Conservation (phyloP, 306 rosid species). For the Sesbania bispinosa region DNA sequence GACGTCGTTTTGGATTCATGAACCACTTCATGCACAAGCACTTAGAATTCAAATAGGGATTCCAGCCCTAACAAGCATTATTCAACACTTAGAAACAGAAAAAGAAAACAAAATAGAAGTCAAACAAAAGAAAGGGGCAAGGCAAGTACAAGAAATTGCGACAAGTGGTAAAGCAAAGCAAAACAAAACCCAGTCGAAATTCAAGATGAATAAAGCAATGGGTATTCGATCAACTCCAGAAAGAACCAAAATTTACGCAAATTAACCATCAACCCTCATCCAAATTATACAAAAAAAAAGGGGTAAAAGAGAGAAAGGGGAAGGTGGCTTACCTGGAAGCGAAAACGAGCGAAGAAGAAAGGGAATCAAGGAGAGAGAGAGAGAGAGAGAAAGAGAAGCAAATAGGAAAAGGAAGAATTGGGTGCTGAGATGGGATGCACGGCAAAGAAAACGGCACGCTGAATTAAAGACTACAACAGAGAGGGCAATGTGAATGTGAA, state of each 20-base stretch:
- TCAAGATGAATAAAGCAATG: conserved; percentile 18
- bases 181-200: conserved; percentile 31
- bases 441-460: conserved; percentile 10
- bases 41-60: conserved; percentile 19
- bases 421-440: neutral
- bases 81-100: neutral
- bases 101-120: neutral
- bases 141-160: neutral
- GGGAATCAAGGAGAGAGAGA: conserved; percentile 16
- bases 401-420: conserved; percentile 14
- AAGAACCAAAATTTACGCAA: conserved; percentile 1
- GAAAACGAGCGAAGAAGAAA: conserved; percentile 8
- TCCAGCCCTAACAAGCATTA: conserved; percentile 34
- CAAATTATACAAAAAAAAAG: conserved; percentile 7
- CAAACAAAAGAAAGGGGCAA: neutral
- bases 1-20: conserved; percentile 7
- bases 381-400: neutral
- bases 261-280: conserved; percentile 15
- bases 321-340: conserved; percentile 36
- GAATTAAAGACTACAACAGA: neutral
- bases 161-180: neutral
- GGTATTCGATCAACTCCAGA: conserved; percentile 28
- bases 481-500: neutral
- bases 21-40: conserved; percentile 14
- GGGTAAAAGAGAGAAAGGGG: neutral